These are phyloP conservation scores for Penicillium sp. DNA, from an alignment of 2,329 filamentous ascomycete genomes.

Conservation along the genomic window DNA sequence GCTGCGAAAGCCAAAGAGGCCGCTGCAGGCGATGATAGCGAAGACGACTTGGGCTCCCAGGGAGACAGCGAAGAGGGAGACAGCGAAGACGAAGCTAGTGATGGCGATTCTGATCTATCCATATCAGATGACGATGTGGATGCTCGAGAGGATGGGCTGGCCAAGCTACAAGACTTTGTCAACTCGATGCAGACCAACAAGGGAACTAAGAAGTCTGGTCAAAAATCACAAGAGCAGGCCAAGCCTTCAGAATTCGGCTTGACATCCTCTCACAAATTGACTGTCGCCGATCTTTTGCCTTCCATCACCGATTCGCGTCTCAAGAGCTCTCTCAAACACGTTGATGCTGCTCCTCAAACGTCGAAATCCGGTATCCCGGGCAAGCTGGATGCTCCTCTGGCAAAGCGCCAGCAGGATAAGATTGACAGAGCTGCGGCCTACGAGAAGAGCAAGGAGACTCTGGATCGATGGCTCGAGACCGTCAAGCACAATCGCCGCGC, in stretches of 20 bases:
- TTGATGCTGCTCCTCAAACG: slow-evolving; percentile 46
- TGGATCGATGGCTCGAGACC: slow-evolving; percentile 88
- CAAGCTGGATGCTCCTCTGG: slow-evolving; percentile 75
- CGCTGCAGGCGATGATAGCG: slow-evolving; percentile 30
- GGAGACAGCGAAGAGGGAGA: slow-evolving; percentile 46
- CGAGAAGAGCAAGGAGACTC: slow-evolving; percentile 82
- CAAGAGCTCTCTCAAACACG: slow-evolving; percentile 72
- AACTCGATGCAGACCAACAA: slow-evolving; percentile 54
- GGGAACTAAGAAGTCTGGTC: slow-evolving; percentile 29
- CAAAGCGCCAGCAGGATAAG: slow-evolving; percentile 79
- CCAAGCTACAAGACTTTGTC: slow-evolving; percentile 64
- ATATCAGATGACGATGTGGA: slow-evolving; percentile 48
- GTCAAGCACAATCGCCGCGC: slow-evolving; percentile 90
- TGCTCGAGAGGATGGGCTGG: slow-evolving; percentile 50
- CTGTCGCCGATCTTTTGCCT: slow-evolving; percentile 68
- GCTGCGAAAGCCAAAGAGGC: slow-evolving; percentile 26
- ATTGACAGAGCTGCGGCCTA: slow-evolving; percentile 78
- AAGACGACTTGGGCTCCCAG: slow-evolving; percentile 39
- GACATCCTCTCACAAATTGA: slow-evolving; percentile 61
- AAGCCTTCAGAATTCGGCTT: slow-evolving; percentile 57
- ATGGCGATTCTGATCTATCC: slow-evolving; percentile 32
- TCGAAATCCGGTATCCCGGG: slow-evolving; percentile 56
- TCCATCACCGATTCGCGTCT: slow-evolving; percentile 68
- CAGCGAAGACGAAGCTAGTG: slow-evolving; percentile 41
- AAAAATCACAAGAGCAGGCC: slow-evolving; percentile 53